Evolutionary conservation across 2,329 filamentous ascomycete species (phyloP).

Genomic region (Aspergillus ibericus): DNA sequence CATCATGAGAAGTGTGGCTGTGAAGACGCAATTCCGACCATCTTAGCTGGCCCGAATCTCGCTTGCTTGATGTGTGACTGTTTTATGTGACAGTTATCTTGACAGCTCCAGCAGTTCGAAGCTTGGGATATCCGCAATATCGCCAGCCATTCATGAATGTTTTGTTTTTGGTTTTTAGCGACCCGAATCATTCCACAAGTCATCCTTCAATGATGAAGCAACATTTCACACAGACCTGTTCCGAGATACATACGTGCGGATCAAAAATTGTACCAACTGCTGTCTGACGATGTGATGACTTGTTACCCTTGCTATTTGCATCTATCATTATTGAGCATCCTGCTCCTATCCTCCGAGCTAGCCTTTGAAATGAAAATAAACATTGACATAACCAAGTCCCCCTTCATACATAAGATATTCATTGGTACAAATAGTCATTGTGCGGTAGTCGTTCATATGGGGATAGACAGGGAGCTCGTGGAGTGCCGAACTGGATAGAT

Average conservation of each 20-base stretch:
- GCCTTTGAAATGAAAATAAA: not conserved
- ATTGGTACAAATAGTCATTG: too few relatives aligned
- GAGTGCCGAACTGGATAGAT: too few relatives aligned
- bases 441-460: too few relatives aligned
- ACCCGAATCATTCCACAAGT: not conserved
- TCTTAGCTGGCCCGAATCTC: too few relatives aligned
- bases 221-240: constrained; percentile 61
- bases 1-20: too few relatives aligned
- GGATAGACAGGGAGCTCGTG: too few relatives aligned
- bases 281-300: constrained; percentile 44
- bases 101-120: too few relatives aligned
- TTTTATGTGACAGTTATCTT: not conserved
- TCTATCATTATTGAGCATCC: not conserved
- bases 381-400: too few relatives aligned
- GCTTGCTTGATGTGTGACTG: not conserved
- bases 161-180: not conserved
- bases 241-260: constrained; percentile 63
- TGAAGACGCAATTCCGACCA: too few relatives aligned
- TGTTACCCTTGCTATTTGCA: constrained; percentile 12
- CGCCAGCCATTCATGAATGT: not conserved
- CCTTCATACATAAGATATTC: too few relatives aligned
- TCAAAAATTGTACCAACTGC: constrained; percentile 47
- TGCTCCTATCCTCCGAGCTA: not conserved
- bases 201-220: constrained; percentile 53
- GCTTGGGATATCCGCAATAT: too few relatives aligned